A percentile compares a stretch with the other conserved stretches of the same genome.
These are phyloP conservation scores for Coffea humblotiana DNA, from an alignment of 305 asterid species.

Conservation along the genomic window DNA sequence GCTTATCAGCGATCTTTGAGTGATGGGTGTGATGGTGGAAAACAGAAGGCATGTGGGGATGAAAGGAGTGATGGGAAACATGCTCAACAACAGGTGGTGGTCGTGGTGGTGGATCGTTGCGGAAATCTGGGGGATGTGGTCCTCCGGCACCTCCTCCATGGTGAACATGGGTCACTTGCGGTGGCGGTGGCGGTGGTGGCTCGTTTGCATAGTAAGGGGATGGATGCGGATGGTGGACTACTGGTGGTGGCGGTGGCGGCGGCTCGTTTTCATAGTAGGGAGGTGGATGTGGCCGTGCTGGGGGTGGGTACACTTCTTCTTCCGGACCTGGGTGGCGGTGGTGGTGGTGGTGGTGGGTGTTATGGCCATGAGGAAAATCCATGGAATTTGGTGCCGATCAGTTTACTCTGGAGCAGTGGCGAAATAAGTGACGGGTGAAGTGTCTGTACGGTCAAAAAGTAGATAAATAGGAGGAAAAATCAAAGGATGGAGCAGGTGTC, in stretches of 20 bases:
- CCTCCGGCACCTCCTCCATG: constrained; percentile 1
- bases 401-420: no score
- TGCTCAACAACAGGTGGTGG: neutral
- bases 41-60: constrained; percentile 35
- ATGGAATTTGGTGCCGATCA: no score
- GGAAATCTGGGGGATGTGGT: constrained; percentile 4
- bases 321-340: no score
- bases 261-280: neutral
- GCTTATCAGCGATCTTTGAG: constrained; percentile 42
- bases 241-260: neutral
- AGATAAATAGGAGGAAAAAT: no score
- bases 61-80: constrained; percentile 34
- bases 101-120: neutral
- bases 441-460: no score
- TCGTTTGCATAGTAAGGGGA: constrained; percentile 1
- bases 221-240: neutral
- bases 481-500: no score
- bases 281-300: no score
- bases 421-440: no score
- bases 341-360: no score
- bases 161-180: constrained; percentile 20
- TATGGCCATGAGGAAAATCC: no score
- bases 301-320: no score
- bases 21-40: constrained; percentile 35
- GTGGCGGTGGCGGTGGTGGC: constrained; percentile 27